These are phyloP conservation scores for Myriangium duriaei DNA, from an alignment of 2,329 filamentous ascomycete genomes.

Conservation along the genomic window DNA sequence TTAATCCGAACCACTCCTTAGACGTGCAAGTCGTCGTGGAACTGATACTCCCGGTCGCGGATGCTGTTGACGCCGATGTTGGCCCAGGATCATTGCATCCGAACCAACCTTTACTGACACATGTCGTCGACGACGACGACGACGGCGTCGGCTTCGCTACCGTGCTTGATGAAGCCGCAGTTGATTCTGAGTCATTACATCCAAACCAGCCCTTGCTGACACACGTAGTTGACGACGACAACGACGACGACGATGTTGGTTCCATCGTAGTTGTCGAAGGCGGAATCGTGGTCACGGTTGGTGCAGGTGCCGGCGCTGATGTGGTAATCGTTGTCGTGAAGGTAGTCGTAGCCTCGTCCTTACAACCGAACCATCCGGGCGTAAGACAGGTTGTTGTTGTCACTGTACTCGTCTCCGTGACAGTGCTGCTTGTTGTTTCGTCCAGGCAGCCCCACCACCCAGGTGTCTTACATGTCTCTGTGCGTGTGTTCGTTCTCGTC, in stretches of 20 bases:
- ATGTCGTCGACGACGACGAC: conserved; percentile 20
- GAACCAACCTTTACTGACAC: conserved; percentile 53
- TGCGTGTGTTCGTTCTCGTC: conserved; percentile 43
- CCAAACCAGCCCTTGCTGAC: conserved; percentile 55
- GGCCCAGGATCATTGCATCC: conserved; percentile 46
- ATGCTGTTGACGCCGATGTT: conserved; percentile 5
- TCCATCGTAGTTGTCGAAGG: conserved; percentile 7
- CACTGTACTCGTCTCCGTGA: conserved; percentile 32
- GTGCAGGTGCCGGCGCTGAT: conserved; percentile 15
- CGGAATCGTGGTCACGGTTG: conserved; percentile 13
- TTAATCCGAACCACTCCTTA: conserved; percentile 20
- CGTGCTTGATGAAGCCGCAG: background rate
- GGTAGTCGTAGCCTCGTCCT: conserved; percentile 38
- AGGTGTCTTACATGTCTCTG: conserved; percentile 52
- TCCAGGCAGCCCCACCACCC: conserved; percentile 53
- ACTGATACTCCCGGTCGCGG: too few species aligned
- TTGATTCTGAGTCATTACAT: conserved; percentile 42
- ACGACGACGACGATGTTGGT: background rate
- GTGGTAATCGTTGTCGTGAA: conserved; percentile 17
- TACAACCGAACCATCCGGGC: conserved; percentile 56
- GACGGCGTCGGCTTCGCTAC: conserved; percentile 8
- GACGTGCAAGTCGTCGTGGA: conserved; percentile 14
- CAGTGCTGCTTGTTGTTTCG: conserved; percentile 24
- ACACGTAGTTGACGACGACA: conserved; percentile 32
- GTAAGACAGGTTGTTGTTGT: conserved; percentile 45